Base-by-base conservation (phyloP, 164 flowering plant genomes). In the Chimonanthus salicifolius region DNA sequence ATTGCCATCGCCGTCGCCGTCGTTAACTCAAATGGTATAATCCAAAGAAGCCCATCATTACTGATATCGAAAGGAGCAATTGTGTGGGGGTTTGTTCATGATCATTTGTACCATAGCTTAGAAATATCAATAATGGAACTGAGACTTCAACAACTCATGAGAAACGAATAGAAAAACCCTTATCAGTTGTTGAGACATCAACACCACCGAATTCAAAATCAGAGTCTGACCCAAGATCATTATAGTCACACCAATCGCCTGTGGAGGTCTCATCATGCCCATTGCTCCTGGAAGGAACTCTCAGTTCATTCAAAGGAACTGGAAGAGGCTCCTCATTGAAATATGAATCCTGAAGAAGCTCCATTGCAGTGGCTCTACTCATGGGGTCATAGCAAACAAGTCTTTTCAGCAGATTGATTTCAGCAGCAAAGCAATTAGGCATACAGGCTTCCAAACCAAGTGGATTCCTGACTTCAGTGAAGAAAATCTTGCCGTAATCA, bases 311-410 rank as follows among this genome's bases (percentile, higher is more conserved):
- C 20, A 83, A 21, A 2, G 94, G 88, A 63, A 87, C 84, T 7
- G 99, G 97, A 58, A 87, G 80, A 71, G 98, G 98, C 50, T 87
- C 91, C 75, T 88, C 92, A 64, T 44, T 78, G 7, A 96, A 83
- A 74, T 94, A 94, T 76, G 79, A 87, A 69, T 96, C 97, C 6
- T 85, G 81, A 21, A 93, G 87, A 79, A 96, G 81, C 70, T 94
- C 97, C 85, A 80, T 80, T 20, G 97, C 89, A 47, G 93, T 86
- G 69, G 97, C 92, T 84, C 97, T 85, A 46, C 69, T 70, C 43
- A 83, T 77, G 20, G 99, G 99, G 74, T 96, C 85, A 64, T 80
- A 90, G 74, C 91, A 87, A 47, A 92, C 62, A 8, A 94, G 93
- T 72, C 79, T 88, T 71, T 80, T 79, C 46, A 92, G 84, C 8